Evolutionary conservation across 2,329 filamentous ascomycete species (phyloP).

Genomic region (Pseudogymnoascus sp.): DNA sequence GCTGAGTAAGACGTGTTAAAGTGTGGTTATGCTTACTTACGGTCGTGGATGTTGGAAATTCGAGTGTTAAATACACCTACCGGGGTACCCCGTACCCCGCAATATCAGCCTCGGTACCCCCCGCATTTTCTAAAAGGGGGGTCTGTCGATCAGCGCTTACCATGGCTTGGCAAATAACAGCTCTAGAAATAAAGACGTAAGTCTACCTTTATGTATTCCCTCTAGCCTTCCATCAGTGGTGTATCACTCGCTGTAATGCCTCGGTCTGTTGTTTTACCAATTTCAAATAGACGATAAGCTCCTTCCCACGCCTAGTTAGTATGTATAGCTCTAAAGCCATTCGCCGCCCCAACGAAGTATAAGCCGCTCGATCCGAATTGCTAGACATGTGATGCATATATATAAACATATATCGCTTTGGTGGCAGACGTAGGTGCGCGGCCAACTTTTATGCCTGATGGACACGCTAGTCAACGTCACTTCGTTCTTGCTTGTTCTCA

Average conservation of each 20-base stretch:
- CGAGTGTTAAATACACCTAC: background rate
- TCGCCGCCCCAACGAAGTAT: background rate
- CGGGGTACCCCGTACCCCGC: background rate
- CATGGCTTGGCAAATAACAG: background rate
- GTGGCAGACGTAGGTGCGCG: background rate
- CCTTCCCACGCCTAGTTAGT: background rate
- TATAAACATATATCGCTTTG: background rate
- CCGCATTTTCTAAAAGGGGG: background rate
- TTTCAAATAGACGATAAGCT: background rate
- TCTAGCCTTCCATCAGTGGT: background rate
- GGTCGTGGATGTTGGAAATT: background rate
- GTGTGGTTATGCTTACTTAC: background rate
- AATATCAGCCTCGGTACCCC: constrained; percentile 2
- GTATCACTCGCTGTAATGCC: background rate
- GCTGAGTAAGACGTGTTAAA: background rate
- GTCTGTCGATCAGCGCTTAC: background rate
- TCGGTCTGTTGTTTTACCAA: background rate
- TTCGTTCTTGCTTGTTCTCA: background rate
- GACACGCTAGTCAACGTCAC: background rate
- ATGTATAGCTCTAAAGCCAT: background rate
- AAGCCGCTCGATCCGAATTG: background rate
- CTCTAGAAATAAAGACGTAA: background rate
- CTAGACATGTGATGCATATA: background rate
- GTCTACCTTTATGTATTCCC: background rate
- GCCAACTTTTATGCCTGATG: background rate